phyloP scores from a whole-genome alignment of 495 filamentous ascomycete genomes.

The Penicillium fimorum region DNA sequence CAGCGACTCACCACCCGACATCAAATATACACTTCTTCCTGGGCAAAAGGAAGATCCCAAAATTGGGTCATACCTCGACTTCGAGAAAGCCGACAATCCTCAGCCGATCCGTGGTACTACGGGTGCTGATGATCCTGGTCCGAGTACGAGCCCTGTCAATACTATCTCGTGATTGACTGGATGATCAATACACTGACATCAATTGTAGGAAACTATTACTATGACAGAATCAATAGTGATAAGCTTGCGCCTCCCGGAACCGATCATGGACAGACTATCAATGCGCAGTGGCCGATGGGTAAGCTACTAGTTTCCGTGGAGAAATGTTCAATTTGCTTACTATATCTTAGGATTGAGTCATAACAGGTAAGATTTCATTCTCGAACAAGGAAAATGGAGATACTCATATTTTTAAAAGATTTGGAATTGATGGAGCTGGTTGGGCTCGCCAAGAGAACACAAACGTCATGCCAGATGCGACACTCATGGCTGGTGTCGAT shows the following conservation, averaged over 20 bases:
- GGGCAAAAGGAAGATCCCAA: constrained; percentile 58
- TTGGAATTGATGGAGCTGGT: constrained; percentile 57
- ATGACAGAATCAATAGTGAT: constrained; percentile 66
- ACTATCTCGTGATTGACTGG: not conserved
- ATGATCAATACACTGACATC: not conserved
- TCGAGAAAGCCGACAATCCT: constrained; percentile 58
- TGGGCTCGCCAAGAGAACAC: constrained; percentile 71
- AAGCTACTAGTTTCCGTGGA: constrained; percentile 1
- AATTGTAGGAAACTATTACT: constrained; percentile 49
- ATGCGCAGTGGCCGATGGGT: constrained; percentile 72
- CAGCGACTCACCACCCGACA: constrained; percentile 32
- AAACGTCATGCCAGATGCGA: constrained; percentile 61
- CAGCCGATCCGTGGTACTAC: constrained; percentile 64
- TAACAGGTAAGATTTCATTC: constrained; percentile 40
- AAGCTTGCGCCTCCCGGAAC: constrained; percentile 64
- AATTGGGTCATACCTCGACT: constrained; percentile 62
- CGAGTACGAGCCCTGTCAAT: constrained; percentile 39
- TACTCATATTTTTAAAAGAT: constrained; percentile 23
- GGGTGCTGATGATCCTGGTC: constrained; percentile 62
- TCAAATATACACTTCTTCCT: constrained; percentile 44
- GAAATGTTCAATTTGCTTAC: constrained; percentile 2
- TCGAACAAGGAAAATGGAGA: not conserved
- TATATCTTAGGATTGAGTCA: constrained; percentile 50
- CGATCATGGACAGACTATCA: constrained; percentile 59
- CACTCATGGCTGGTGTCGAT: constrained; percentile 71